A percentile compares a stretch with the other conserved stretches of the same genome.
Conservation (phyloP, 805 yeast genomes). For the Debaryomyces castellii region DNA sequence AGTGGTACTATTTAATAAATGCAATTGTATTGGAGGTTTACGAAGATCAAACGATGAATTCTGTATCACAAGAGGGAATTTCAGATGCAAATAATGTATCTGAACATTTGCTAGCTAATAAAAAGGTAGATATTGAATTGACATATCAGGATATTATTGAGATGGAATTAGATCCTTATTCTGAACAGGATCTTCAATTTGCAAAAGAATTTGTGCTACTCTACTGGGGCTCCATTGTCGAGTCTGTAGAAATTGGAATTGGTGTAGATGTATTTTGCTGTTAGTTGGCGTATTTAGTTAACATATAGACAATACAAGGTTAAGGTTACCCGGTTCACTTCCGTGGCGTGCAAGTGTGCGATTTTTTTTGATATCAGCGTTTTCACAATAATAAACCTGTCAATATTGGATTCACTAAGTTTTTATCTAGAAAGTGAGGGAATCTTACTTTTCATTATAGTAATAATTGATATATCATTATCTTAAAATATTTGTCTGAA, state of each 20-base stretch:
- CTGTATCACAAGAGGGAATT: not conserved
- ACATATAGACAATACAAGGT: not conserved
- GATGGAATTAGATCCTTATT: constrained; percentile 44
- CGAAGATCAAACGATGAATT: constrained; percentile 9
- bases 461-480: not conserved
- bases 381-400: constrained; percentile 1
- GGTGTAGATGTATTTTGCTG: constrained; percentile 34
- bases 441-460: not conserved
- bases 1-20: constrained; percentile 35
- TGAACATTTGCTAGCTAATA: not conserved
- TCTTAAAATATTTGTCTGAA: not conserved
- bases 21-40: constrained; percentile 33
- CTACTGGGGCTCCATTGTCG: constrained; percentile 32
- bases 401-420: not conserved
- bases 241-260: constrained; percentile 31
- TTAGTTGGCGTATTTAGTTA: constrained; percentile 5
- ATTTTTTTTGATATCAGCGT: constrained; percentile 3
- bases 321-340: constrained; percentile 4
- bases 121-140: constrained; percentile 25
- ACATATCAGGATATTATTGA: constrained; percentile 42
- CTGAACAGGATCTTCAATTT: constrained; percentile 35
- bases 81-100: not conserved
- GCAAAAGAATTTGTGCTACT: constrained; percentile 32
- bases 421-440: not conserved
- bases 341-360: constrained; percentile 5